phyloP scores from a whole-genome alignment of 805 yeast genomes.

The Candida insectorum region DNA sequence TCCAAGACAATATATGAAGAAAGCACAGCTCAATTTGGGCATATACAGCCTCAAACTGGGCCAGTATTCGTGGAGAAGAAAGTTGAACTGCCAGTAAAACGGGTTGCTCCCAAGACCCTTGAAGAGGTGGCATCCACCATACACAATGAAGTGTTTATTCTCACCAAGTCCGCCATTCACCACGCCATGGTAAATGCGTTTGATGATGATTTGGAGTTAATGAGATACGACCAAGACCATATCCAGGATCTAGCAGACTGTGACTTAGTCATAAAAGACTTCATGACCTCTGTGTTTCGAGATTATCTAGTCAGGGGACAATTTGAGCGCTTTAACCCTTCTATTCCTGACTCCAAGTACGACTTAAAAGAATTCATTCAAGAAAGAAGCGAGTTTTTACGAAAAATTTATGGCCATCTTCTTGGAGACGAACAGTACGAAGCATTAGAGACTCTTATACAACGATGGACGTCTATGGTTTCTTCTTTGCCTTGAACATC shows the following conservation, averaged over 20 bases:
- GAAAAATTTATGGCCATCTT: constrained; percentile 33
- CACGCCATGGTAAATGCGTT: constrained; percentile 50
- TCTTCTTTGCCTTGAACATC: constrained; percentile 7
- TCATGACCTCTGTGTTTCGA: constrained; percentile 57
- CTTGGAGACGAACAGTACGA: constrained; percentile 22
- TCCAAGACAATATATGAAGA: constrained; percentile 40
- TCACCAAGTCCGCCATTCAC: constrained; percentile 47
- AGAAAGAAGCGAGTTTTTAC: constrained; percentile 2
- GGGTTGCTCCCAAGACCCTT: background rate
- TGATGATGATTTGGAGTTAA: constrained; percentile 52
- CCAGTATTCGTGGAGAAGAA: constrained; percentile 5
- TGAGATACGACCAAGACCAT: constrained; percentile 39
- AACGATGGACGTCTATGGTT: constrained; percentile 29
- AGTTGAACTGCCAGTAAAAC: background rate
- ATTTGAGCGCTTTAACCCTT: constrained; percentile 1
- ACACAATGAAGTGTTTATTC: constrained; percentile 36
- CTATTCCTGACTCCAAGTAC: constrained; percentile 23
- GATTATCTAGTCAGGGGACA: constrained; percentile 35
- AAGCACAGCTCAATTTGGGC: constrained; percentile 21
- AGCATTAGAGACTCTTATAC: constrained; percentile 25
- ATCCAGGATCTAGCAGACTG: constrained; percentile 41
- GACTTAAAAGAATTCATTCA: constrained; percentile 14
- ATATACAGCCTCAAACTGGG: background rate
- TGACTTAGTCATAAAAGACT: constrained; percentile 39
- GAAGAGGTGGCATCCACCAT: constrained; percentile 16